phyloP scores from a whole-genome alignment of 129 eudicot species.

The Helichrysum umbraculigerum region DNA sequence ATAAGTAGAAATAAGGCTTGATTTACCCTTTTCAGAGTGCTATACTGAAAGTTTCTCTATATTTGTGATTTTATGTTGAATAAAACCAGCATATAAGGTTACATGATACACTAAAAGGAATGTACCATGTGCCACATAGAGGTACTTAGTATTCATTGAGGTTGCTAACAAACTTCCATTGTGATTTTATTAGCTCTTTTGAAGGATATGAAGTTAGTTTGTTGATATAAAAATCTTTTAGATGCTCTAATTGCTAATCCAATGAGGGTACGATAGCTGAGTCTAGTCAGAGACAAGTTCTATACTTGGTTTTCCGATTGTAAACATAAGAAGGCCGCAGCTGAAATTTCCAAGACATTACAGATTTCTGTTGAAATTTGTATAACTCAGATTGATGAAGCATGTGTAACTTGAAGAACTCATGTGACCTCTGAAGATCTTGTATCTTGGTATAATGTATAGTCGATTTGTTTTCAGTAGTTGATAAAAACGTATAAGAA shows the following conservation, averaged over 20 bases:
- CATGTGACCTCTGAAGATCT: background rate
- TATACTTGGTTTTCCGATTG: background rate
- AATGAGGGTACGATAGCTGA: background rate
- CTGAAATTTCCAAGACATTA: background rate
- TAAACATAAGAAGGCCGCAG: background rate
- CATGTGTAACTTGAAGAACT: background rate
- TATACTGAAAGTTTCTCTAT: background rate
- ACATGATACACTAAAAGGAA: background rate
- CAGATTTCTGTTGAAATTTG: no score
- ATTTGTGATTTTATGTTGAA: background rate
- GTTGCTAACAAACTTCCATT: background rate
- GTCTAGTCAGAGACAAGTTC: background rate
- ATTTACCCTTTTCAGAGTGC: background rate
- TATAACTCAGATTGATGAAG: background rate
- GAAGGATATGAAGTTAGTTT: background rate
- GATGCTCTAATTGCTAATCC: background rate
- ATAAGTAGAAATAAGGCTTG: slow-evolving; percentile 14
- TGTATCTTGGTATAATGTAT: background rate
- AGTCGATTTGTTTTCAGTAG: no score
- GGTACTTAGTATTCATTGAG: no score
- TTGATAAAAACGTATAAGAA: no score
- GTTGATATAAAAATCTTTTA: background rate
- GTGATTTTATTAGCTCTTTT: background rate
- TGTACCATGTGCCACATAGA: background rate
- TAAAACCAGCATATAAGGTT: background rate